Percentiles rank a stretch among this genome's conserved stretches.
Evolutionary conservation across 257 asterid species (phyloP).

Genomic region (Nicotiana tomentosiformis): DNA sequence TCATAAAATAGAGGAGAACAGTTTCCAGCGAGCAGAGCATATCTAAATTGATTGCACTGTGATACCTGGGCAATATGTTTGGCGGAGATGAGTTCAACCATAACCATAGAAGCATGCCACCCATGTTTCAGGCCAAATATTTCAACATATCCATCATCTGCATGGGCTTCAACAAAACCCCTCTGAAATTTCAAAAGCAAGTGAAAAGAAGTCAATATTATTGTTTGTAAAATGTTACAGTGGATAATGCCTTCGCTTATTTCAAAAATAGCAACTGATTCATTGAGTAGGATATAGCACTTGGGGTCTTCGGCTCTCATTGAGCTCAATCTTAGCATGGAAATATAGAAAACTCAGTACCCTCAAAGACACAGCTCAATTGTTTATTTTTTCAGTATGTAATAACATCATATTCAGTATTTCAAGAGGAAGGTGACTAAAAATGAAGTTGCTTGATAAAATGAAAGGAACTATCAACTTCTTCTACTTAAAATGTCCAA

Average conservation of each 20-base stretch:
- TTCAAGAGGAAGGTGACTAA: not conserved
- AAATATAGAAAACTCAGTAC: not conserved
- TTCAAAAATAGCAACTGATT: not conserved
- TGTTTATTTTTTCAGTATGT: not conserved
- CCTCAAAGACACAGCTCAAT: not conserved
- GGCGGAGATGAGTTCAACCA: slow-evolving; percentile 81
- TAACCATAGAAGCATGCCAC: slow-evolving; percentile 97
- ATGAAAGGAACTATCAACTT: not conserved
- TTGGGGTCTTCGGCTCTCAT: not conserved
- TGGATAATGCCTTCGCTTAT: not conserved
- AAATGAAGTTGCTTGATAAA: not conserved
- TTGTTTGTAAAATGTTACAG: not conserved
- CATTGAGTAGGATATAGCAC: not conserved
- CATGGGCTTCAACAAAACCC: slow-evolving; percentile 78
- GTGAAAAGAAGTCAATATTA: not conserved
- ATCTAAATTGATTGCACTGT: too few species aligned
- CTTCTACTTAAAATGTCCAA: not conserved
- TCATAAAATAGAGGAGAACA: not conserved
- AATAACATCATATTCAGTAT: not conserved
- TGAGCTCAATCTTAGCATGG: not conserved
- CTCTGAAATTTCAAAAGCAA: slow-evolving; percentile 31
- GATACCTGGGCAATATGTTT: slow-evolving; percentile 89
- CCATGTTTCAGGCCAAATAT: slow-evolving; percentile 84
- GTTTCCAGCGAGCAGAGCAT: not conserved
- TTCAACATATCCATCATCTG: slow-evolving; percentile 75